phyloP scores from a whole-genome alignment of 2,329 filamentous ascomycete genomes.

The Sarocladium brachiariae region DNA sequence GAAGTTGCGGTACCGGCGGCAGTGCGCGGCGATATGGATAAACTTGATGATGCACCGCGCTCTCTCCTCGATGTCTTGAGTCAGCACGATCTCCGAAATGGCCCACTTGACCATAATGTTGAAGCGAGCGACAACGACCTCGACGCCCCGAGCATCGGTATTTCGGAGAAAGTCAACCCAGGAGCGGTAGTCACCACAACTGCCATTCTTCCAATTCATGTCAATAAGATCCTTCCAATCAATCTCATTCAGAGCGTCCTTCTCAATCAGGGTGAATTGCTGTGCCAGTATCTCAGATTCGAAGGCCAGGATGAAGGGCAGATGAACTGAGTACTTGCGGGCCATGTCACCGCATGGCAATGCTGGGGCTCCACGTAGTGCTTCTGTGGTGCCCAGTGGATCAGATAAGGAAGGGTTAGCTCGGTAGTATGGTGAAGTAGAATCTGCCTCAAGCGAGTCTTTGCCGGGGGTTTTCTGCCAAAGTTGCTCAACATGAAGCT shows the following conservation, averaged over 20 bases:
- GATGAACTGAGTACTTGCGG: constrained; percentile 48
- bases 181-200: constrained; percentile 58
- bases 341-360: constrained; percentile 13
- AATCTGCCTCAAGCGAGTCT: constrained; percentile 19
- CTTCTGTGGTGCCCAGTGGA: constrained; percentile 27
- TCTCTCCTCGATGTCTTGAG: constrained; percentile 62
- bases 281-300: constrained; percentile 73
- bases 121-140: constrained; percentile 79
- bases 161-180: constrained; percentile 78
- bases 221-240: constrained; percentile 85
- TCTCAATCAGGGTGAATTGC: constrained; percentile 80
- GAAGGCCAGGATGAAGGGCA: constrained; percentile 76
- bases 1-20: constrained; percentile 71
- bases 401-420: constrained; percentile 13
- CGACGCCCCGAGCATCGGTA: constrained; percentile 66
- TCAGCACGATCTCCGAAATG: constrained; percentile 72
- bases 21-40: constrained; percentile 74
- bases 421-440: constrained; percentile 32
- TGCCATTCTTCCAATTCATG: constrained; percentile 70
- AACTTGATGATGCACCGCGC: constrained; percentile 72
- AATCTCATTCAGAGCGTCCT: constrained; percentile 78
- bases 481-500: constrained; percentile 6
- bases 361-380: constrained; percentile 20
- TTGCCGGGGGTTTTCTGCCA: constrained; percentile 10
- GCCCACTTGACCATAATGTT: constrained; percentile 87